phyloP scores from a whole-genome alignment of 106 monocot genomes.

The Dendrobium catenatum region DNA sequence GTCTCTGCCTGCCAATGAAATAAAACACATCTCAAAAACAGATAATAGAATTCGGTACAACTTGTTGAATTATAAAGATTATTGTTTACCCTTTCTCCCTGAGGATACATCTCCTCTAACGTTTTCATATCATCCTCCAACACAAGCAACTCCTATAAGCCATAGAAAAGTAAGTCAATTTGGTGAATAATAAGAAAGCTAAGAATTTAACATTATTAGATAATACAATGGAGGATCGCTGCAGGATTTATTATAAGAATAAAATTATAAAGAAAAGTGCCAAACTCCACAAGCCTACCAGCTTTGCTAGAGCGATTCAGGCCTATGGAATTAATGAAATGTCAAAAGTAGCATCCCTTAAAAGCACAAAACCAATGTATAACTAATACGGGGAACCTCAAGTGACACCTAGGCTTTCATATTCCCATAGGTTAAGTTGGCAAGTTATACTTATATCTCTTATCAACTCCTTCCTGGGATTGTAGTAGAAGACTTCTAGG shows the following conservation, averaged over 20 bases:
- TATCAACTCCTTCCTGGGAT: not conserved
- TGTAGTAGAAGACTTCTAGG: not conserved
- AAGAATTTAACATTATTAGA: not conserved
- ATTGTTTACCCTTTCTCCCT: slow-evolving; percentile 75
- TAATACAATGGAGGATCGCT: not conserved
- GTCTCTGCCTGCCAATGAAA: slow-evolving; percentile 70
- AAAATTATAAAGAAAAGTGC: not conserved
- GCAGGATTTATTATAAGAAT: not conserved
- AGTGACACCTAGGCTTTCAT: not conserved
- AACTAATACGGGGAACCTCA: not conserved
- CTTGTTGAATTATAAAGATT: not conserved
- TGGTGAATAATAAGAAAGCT: not conserved
- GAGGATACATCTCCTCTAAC: slow-evolving; percentile 98
- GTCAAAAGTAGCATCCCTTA: not conserved
- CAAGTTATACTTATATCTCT: not conserved
- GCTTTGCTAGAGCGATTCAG: not conserved
- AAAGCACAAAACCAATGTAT: not conserved
- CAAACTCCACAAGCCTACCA: not conserved
- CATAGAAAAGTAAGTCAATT: not conserved
- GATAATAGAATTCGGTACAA: not conserved
- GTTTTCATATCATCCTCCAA: slow-evolving; percentile 95
- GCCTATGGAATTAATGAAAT: not conserved
- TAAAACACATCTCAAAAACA: slow-evolving; percentile 12
- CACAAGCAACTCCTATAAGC: slow-evolving; percentile 70
- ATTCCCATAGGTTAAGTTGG: not conserved